Percentiles rank a stretch among this genome's conserved stretches.
Conservation (phyloP, 441 rosid species). For the Kokia cookei region DNA sequence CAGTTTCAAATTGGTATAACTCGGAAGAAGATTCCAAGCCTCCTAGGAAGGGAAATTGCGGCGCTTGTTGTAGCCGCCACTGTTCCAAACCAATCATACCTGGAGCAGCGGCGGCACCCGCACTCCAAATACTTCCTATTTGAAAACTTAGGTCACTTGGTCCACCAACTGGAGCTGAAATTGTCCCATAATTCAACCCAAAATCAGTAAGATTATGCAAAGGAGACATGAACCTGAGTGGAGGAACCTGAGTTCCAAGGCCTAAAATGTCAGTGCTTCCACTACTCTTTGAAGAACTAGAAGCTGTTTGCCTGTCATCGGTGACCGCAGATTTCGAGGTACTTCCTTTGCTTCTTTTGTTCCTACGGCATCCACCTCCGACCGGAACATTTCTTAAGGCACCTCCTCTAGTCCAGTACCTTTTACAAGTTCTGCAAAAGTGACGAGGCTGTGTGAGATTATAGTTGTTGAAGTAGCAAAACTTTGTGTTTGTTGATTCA, state of each 20-base stretch:
- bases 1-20: conserved; percentile 51
- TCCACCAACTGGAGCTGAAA: conserved; percentile 31
- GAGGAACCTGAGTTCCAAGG: conserved; percentile 48
- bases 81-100: conserved; percentile 47
- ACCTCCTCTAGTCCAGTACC: conserved; percentile 99
- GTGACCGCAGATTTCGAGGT: conserved; percentile 42
- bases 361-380: conserved; percentile 89
- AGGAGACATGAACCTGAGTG: conserved; percentile 54
- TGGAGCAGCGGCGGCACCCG: not conserved
- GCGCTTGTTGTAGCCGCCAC: conserved; percentile 52
- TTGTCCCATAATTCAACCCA: conserved; percentile 48
- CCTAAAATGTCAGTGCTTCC: conserved; percentile 35
- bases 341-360: conserved; percentile 68
- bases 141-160: conserved; percentile 49
- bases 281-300: conserved; percentile 33
- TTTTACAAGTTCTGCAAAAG: conserved; percentile 88
- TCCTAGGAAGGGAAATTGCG: conserved; percentile 47
- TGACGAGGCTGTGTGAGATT: conserved; percentile 93
- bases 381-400: conserved; percentile 84
- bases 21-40: conserved; percentile 58
- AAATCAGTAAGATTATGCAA: conserved; percentile 49
- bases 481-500: conserved; percentile 88
- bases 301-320: conserved; percentile 31
- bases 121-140: conserved; percentile 28
- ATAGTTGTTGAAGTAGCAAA: conserved; percentile 97